These are phyloP conservation scores for Pharus latifolius DNA, from an alignment of 176 grass and related monocot species.

Conservation along the genomic window DNA sequence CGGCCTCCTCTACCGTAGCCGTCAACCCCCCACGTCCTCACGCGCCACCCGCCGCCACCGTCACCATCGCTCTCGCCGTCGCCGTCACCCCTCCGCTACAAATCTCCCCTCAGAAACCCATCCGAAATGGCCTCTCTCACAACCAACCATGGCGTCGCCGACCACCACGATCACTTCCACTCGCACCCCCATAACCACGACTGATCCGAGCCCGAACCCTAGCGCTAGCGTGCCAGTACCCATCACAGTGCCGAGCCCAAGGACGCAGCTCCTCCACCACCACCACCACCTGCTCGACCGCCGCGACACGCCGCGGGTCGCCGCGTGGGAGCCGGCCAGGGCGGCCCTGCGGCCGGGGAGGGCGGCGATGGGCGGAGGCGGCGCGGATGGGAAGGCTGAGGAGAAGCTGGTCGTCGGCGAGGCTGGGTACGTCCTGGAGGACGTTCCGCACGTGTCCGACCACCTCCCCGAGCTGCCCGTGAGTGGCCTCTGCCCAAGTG, in stretches of 20 bases:
- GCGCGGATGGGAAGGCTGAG: not conserved
- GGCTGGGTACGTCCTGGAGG: slow-evolving; percentile 73
- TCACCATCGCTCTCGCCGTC: slow-evolving; percentile 1
- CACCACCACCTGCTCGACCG: slow-evolving; percentile 24
- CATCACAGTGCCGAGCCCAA: slow-evolving; percentile 6
- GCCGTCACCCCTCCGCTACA: not conserved
- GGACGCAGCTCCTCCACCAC: not conserved
- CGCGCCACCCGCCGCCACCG: slow-evolving; percentile 12
- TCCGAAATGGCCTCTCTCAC: not conserved
- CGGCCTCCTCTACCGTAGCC: not conserved
- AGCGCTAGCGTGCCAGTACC: not conserved
- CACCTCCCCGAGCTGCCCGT: slow-evolving; percentile 73
- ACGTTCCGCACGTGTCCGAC: slow-evolving; percentile 81
- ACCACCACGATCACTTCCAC: not conserved
- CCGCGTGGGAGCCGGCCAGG: not conserved
- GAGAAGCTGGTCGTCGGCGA: slow-evolving; percentile 45
- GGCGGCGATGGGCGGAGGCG: not conserved
- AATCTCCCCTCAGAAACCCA: not conserved
- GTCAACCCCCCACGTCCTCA: not conserved
- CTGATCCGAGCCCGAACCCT: not conserved
- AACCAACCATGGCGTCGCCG: slow-evolving; percentile 5
- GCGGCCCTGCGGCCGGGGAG: not conserved
- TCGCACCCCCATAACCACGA: too few relatives aligned
- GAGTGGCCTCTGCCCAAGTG: too few relatives aligned
- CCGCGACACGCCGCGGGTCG: slow-evolving; percentile 19